phyloP scores from a whole-genome alignment of 805 yeast genomes.

The Yamadazyma phyllophila region DNA sequence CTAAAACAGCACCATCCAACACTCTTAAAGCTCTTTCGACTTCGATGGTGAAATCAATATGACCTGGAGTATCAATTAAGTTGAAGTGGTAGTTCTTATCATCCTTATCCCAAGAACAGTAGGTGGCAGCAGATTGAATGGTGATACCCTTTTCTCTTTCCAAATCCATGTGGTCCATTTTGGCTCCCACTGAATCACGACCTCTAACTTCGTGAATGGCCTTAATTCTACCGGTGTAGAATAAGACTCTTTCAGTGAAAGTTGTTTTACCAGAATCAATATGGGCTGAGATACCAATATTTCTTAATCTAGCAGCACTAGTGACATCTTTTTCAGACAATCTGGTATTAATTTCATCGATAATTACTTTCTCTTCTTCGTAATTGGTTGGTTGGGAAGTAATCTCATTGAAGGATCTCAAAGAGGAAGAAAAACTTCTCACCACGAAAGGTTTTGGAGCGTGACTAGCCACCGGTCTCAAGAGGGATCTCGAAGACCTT shows the following conservation, averaged over 20 bases:
- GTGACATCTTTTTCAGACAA: slow-evolving; percentile 52
- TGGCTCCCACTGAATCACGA: slow-evolving; percentile 96
- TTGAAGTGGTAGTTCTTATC: slow-evolving; percentile 76
- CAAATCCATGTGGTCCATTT: slow-evolving; percentile 98
- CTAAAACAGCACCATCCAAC: slow-evolving; percentile 95
- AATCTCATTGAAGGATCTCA: slow-evolving; percentile 7
- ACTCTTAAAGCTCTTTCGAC: slow-evolving; percentile 99
- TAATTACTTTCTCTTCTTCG: slow-evolving; percentile 69
- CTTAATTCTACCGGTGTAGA: slow-evolving; percentile 94
- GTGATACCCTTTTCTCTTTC: slow-evolving; percentile 99
- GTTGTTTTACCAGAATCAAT: slow-evolving; percentile 98
- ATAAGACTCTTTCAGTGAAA: slow-evolving; percentile 94
- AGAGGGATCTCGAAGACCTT: slow-evolving; percentile 2
- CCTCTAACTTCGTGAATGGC: slow-evolving; percentile 98
- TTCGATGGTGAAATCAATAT: slow-evolving; percentile 97
- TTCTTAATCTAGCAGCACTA: slow-evolving; percentile 66
- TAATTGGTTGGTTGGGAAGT: slow-evolving; percentile 42
- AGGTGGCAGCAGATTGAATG: slow-evolving; percentile 98
- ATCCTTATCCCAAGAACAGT: slow-evolving; percentile 91
- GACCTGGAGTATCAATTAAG: slow-evolving; percentile 98
- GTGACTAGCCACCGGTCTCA: neutral
- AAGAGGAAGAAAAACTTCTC: slow-evolving; percentile 5
- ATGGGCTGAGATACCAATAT: slow-evolving; percentile 97
- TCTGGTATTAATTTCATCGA: slow-evolving; percentile 53
- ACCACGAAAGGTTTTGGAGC: neutral